phyloP scores from a whole-genome alignment of 768 basidiomycete genomes.

The Kwoniella botswanensis region DNA sequence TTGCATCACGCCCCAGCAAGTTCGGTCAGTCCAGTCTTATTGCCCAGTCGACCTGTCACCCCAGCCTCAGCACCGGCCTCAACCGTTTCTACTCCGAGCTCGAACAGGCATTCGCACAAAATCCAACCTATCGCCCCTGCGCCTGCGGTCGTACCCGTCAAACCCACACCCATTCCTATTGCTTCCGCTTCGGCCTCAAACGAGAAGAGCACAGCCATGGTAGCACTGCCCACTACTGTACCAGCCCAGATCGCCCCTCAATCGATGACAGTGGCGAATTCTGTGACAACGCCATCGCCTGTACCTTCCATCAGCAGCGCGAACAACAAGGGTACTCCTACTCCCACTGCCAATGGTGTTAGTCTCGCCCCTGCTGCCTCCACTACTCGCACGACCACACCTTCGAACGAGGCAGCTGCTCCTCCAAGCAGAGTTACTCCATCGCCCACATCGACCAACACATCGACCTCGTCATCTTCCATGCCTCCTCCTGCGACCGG shows the following conservation, averaged over 20 bases:
- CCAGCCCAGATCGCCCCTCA: conserved; percentile 5
- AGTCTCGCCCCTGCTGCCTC: neutral
- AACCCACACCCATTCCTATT: conserved; percentile 16
- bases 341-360: neutral
- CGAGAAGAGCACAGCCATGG: conserved; percentile 9
- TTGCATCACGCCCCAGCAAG: conserved; percentile 1
- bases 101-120: neutral
- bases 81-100: neutral
- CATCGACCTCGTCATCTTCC: conserved; percentile 1
- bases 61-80: conserved; percentile 7
- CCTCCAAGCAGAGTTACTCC: conserved; percentile 6
- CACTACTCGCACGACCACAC: conserved; percentile 7
- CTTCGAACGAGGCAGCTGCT: conserved; percentile 6
- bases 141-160: conserved; percentile 1
- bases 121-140: conserved; percentile 19
- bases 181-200: conserved; percentile 6
- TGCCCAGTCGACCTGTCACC: conserved; percentile 13
- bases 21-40: neutral
- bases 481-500: conserved; percentile 1
- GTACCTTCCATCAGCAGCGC: neutral
- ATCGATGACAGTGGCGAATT: neutral
- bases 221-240: conserved; percentile 9
- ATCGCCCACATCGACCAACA: neutral
- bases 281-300: neutral
- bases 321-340: too few species aligned